Conservation (phyloP, 2,329 filamentous ascomycete genomes). For the Monosporascus sp. region DNA sequence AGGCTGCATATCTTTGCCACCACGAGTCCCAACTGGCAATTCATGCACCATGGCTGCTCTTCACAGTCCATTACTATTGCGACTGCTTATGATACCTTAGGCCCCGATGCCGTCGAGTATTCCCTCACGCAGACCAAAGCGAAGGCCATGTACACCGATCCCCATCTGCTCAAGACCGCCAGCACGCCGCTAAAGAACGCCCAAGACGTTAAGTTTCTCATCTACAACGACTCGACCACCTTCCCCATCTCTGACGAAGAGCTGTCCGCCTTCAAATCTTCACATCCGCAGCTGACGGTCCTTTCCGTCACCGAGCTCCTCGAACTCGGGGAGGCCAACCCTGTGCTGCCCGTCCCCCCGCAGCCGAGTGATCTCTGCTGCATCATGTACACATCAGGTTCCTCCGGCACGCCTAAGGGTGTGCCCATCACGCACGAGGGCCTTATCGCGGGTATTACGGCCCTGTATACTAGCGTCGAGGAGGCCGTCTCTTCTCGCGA, state of each 20-base stretch:
- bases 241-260: conserved; percentile 47
- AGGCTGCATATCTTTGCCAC: conserved; percentile 77
- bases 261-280: conserved; percentile 50
- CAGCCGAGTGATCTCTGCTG: conserved; percentile 75
- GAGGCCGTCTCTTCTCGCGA: conserved; percentile 74
- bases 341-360: conserved; percentile 65
- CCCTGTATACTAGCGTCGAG: conserved; percentile 72
- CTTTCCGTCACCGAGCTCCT: conserved; percentile 51
- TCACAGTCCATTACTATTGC: conserved; percentile 90
- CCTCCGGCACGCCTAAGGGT: conserved; percentile 84
- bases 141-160: conserved; percentile 81
- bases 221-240: conserved; percentile 54
- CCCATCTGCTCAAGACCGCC: conserved; percentile 64
- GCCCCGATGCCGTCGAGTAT: conserved; percentile 77
- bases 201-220: conserved; percentile 50
- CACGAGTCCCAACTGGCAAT: conserved; percentile 82
- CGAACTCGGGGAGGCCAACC: conserved; percentile 59
- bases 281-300: conserved; percentile 47
- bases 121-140: conserved; percentile 77
- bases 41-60: conserved; percentile 67
- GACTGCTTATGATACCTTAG: conserved; percentile 91
- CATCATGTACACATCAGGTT: conserved; percentile 82
- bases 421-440: conserved; percentile 76
- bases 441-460: conserved; percentile 77
- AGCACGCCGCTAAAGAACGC: conserved; percentile 50